Base-by-base conservation (phyloP, 2,329 filamentous ascomycete species). In the Aspergillus intermedius region DNA sequence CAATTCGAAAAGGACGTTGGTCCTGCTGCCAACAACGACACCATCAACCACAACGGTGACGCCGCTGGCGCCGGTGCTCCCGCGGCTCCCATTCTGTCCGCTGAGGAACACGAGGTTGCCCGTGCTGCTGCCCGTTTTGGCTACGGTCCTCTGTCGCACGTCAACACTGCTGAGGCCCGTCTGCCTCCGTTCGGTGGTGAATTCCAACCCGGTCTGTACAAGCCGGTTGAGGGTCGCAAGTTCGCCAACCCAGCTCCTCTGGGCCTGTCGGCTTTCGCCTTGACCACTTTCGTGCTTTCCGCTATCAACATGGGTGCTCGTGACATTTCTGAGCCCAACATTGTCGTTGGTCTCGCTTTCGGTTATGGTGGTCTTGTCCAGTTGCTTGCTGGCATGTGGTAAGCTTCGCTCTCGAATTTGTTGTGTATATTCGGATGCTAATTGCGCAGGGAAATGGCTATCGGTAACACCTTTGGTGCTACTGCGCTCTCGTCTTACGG, bases 401-500 rank as follows among this genome's bases (percentile, higher is more conserved):
- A 78, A 54, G 73, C 73, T 42, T 39, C 12, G 9, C 43, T 19
- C 4, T 41, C 2, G 15, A 15, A 1, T 6, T 8, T 7, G 5
- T 5, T 7, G 17, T 21, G 10, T 19, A 19, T 19, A 21, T 30
- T 45, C 32, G 8, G 12, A 13, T 37, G 43, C 48, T 52, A 30
- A 49, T 19, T 8, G 43, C 22, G 13, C 54, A 88, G 86, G 86
- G 87, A 91, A 74, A 88, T 91, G 81, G 86, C 87, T 32, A 78
- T 88, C n/a, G 87, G 87, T 49, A 91, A 91, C 76, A 91, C 88
- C 9, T 91, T 91, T 57, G 87, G 87, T 76, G 87, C 86, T 46
- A 91, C 87, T 21, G 86, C 87, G 17, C 73, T 91, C 49, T 87
- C 86, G 8, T 91, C 87, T 0, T 91, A 88, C 63, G 87, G 88